Evolutionary conservation across 1,284 basidiomycete genomes (phyloP).

Genomic region (Leucoagaricus sp.): DNA sequence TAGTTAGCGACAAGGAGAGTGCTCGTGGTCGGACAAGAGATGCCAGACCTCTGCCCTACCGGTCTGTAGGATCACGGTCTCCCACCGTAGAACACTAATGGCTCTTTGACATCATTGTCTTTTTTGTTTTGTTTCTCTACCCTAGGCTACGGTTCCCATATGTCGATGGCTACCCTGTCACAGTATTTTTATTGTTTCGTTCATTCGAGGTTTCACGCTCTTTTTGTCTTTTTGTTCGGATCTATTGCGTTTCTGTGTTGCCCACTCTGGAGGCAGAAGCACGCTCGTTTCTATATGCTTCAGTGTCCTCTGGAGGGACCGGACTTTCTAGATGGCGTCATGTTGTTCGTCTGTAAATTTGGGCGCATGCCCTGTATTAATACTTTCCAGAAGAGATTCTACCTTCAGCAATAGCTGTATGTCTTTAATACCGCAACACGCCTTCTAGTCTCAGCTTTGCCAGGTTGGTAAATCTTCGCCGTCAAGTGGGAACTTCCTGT

Average conservation of each 20-base stretch:
- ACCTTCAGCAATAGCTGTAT: conserved; percentile 6
- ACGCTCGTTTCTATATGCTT: conserved; percentile 1
- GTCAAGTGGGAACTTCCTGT: neutral
- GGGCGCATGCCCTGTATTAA: conserved; percentile 9
- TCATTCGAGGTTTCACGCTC: conserved; percentile 7
- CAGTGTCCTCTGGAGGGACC: conserved; percentile 11
- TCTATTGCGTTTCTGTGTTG: neutral
- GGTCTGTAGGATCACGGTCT: conserved; percentile 1
- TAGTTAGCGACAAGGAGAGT: neutral
- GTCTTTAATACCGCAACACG: neutral
- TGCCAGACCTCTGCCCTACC: conserved; percentile 2
- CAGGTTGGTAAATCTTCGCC: neutral
- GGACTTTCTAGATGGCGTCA: conserved; percentile 13
- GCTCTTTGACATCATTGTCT: neutral
- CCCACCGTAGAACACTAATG: neutral
- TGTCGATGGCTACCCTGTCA: neutral
- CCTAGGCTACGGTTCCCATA: neutral
- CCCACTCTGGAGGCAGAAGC: conserved; percentile 9
- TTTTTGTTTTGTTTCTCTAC: neutral
- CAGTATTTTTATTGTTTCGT: conserved; percentile 13
- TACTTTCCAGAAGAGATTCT: neutral
- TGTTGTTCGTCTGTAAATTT: conserved; percentile 11
- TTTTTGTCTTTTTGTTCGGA: neutral
- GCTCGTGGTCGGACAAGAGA: conserved; percentile 5
- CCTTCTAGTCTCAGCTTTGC: neutral